Evolutionary conservation across 495 filamentous ascomycete genomes (phyloP), one percentile per base, ranked within the genome.

Genomic region (Usnea hakonensis): DNA sequence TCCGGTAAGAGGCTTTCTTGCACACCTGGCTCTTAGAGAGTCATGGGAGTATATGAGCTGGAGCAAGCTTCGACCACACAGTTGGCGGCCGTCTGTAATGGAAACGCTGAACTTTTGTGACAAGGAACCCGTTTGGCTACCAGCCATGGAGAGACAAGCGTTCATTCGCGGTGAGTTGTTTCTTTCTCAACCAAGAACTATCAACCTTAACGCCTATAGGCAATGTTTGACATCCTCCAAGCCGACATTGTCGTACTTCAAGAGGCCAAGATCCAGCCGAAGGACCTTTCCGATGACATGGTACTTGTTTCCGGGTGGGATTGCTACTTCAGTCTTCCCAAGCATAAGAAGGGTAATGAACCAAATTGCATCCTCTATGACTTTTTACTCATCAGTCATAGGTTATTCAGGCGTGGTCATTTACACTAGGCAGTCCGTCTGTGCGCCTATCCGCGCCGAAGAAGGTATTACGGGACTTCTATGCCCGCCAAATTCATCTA

Each of bases 331-430:
- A 96, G 90, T 69, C 79, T 98, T 9, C 94, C 94, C 10, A 88
- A 84, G 70, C 79, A 94, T 67, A 97, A 97, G 75, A 96, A 97
- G 76, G 94, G 92, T 89, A 72, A 17, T 66, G 66, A 46, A 64
- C 44, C 26, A 46, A 2, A 55, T 35, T 19, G 19, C 19, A 33
- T 37, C 33, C 13, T n/a, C 14, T 14, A 44, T 64, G 46, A 32
- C 50, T 56, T 33, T 37, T 57, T 40, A 21, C 60, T 71, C 58
- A 63, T 35, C 30, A 23, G 23, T 26, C 46, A 14, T 41, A 95
- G 92, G 94, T n/a, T 98, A 98, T 71, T 95, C 94, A 21, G 94
- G 94, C 2, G 90, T 98, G 3, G 94, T 88, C 16, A 90, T 98
- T 23, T 98, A 97, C 73, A 96, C 91, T 3, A 85, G 92, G n/a